Percentiles rank a stretch among this genome's conserved stretches.
Conservation (phyloP, 495 filamentous ascomycete genomes). For the Pseudoneurospora amorphoporcata region DNA sequence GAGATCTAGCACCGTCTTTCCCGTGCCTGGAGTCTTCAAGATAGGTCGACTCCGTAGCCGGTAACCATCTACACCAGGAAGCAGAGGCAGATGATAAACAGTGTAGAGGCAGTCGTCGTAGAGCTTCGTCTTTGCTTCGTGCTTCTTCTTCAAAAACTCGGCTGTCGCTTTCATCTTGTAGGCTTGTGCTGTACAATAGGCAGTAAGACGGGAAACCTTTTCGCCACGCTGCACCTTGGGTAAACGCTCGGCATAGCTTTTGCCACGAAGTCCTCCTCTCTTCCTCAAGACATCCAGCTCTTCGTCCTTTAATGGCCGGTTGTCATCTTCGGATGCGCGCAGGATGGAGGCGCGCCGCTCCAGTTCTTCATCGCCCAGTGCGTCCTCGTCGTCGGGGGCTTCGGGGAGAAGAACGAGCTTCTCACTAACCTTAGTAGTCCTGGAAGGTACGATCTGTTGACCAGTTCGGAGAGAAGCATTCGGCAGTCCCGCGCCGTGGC, state of each 20-base stretch:
- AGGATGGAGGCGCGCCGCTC: slow-evolving; percentile 25
- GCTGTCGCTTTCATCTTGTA: slow-evolving; percentile 80
- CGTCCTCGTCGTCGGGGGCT: slow-evolving; percentile 50
- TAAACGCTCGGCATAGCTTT: slow-evolving; percentile 89
- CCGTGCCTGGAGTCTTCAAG: slow-evolving; percentile 80
- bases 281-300: slow-evolving; percentile 57
- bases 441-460: slow-evolving; percentile 69
- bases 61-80: slow-evolving; percentile 78
- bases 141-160: slow-evolving; percentile 75
- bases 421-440: slow-evolving; percentile 87
- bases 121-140: slow-evolving; percentile 93
- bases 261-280: slow-evolving; percentile 58
- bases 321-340: slow-evolving; percentile 49
- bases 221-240: slow-evolving; percentile 82
- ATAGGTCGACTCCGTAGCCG: slow-evolving; percentile 80
- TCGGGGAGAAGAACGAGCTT: slow-evolving; percentile 94
- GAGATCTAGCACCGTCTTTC: slow-evolving; percentile 81
- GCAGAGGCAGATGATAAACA: slow-evolving; percentile 84
- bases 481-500: slow-evolving; percentile 24
- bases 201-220: slow-evolving; percentile 81
- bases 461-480: slow-evolving; percentile 39
- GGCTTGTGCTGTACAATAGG: slow-evolving; percentile 91
- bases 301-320: slow-evolving; percentile 65
- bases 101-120: slow-evolving; percentile 98
- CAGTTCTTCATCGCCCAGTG: slow-evolving; percentile 39